These are phyloP conservation scores for Nannochloris sp. DNA, from an alignment of 139 green algal genomes.

Conservation along the genomic window DNA sequence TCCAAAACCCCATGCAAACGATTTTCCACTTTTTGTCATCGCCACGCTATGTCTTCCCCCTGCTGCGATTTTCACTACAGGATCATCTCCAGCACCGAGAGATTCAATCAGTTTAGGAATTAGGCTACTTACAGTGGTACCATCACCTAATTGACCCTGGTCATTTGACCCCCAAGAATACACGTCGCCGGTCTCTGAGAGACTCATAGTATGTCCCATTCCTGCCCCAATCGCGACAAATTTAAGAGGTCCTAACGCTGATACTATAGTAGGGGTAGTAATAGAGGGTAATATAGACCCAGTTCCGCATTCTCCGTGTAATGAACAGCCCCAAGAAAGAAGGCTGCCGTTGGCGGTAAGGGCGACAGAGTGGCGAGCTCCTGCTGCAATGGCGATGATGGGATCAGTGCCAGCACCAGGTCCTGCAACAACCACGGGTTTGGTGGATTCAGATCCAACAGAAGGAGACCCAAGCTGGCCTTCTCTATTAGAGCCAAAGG, in stretches of 20 bases:
- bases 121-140: background rate
- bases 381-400: slow-evolving; percentile 9
- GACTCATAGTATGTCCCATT: slow-evolving; percentile 30
- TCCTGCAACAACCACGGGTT: slow-evolving; percentile 6
- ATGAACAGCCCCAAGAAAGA: slow-evolving; percentile 32
- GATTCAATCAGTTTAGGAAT: slow-evolving; percentile 28
- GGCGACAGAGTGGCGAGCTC: slow-evolving; percentile 14
- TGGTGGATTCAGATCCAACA: background rate
- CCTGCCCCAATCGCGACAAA: slow-evolving; percentile 26
- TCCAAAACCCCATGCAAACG: slow-evolving; percentile 30
- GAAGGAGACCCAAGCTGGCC: slow-evolving; percentile 11
- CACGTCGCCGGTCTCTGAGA: slow-evolving; percentile 32
- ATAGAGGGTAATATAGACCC: background rate
- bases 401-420: background rate
- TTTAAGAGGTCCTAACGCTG: slow-evolving; percentile 20
- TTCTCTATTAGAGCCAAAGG: slow-evolving; percentile 62
- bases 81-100: background rate
- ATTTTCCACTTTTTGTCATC: slow-evolving; percentile 6
- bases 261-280: slow-evolving; percentile 6
- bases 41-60: slow-evolving; percentile 37
- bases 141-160: slow-evolving; percentile 44
- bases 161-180: slow-evolving; percentile 48
- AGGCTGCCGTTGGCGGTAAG: slow-evolving; percentile 9
- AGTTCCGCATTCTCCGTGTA: slow-evolving; percentile 37
- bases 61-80: slow-evolving; percentile 21